Evolutionary conservation across 192 early-diverging fungal species (phyloP).

Genomic region (Coemansia biformis): DNA sequence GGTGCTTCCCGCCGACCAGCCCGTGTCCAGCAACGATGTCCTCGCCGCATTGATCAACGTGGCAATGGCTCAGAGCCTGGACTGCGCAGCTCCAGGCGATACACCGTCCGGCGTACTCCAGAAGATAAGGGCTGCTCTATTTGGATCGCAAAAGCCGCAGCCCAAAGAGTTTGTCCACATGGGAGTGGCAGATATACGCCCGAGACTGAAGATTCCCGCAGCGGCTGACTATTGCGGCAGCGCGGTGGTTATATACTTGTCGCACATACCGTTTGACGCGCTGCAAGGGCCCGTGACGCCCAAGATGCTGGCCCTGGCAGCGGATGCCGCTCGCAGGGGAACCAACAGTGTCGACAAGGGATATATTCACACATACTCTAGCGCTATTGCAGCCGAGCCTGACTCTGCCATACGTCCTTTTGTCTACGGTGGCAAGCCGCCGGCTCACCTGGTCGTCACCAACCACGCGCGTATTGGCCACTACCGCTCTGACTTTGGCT

Average conservation of each 20-base stretch:
- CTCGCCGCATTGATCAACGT: constrained; percentile 2
- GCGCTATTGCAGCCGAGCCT: neutral
- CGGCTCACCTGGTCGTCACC: neutral
- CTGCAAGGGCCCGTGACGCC: neutral
- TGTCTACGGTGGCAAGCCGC: neutral
- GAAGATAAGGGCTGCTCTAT: no score
- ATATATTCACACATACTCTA: neutral
- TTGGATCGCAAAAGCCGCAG: no score
- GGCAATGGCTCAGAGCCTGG: constrained; percentile 6
- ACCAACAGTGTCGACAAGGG: neutral
- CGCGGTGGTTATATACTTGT: neutral
- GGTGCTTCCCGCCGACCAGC: neutral
- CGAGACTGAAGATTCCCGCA: neutral
- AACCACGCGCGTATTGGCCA: neutral
- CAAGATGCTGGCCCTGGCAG: neutral
- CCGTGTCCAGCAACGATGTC: constrained; percentile 20
- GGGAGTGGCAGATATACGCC: neutral
- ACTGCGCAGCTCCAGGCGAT: neutral
- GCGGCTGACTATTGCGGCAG: neutral
- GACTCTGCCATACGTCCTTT: neutral
- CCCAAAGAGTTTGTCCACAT: neutral
- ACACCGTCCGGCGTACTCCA: no score
- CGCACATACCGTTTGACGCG: neutral
- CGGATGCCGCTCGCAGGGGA: neutral
- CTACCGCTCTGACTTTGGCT: constrained; percentile 12